Evolutionary conservation across 306 rosid genomes (phyloP), one percentile per base, ranked within the genome.

Genomic region (Amphicarpaea edgeworthii): DNA sequence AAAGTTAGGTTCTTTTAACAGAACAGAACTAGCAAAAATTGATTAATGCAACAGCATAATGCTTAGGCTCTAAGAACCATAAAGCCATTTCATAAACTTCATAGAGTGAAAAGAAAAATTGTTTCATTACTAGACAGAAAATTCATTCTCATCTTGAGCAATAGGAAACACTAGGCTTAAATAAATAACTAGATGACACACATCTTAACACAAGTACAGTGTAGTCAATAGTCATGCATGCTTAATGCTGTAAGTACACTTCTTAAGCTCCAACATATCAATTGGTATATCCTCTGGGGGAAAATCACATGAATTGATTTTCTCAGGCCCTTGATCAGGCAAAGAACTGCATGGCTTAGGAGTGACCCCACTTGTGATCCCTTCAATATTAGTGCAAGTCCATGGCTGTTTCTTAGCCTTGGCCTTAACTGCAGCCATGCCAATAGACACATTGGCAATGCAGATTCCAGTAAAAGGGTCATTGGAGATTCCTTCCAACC

Each of bases 341-440:
- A 93, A 77, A 57, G 79, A 83, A 40, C 32, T 77, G 59, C 98
- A 93, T 5, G 96, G 95, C 46, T 41, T 64, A 46, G 98, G 98
- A 14, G 72, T 87, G 16, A 93, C 98, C 0, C 89, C 86, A 24
- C 90, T 89, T 0, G 93, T 86, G 65, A 82, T 86, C 78, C 98
- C 98, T 37, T 58, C 69, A 38, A 90, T 72, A 59, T 87, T 87
- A 8, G 79, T 68, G 45, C 98, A 90, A 6, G 86, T 89, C 97
- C 98, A 90, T 17, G 86, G 82, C 73, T 85, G 88, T 80, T 93
- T 89, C 91, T 93, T 87, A 3, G 87, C 77, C 76, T 94, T 88
- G 0, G 81, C 82, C n/a, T n/a, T n/a, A n/a, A n/a, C n/a, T n/a
- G n/a, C n/a, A 1, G 91, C 91, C 86, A 90, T 55, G 34, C 77